Conservation (phyloP, 2,329 filamentous ascomycete species). For the Alternaria burnsii region DNA sequence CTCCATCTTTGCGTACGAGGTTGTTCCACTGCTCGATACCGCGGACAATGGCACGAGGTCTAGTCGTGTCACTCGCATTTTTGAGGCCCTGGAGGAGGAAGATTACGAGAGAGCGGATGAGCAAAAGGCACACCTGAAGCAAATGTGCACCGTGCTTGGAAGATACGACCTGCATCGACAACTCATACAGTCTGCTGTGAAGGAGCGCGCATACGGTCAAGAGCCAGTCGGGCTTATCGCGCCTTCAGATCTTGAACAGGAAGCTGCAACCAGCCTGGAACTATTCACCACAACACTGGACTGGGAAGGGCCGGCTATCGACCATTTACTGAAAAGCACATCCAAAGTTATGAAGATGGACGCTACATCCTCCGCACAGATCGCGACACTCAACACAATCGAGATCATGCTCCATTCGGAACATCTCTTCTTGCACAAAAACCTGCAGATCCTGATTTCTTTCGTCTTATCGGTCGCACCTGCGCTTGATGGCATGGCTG, state of each 20-base stretch:
- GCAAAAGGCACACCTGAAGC: neutral
- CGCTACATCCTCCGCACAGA: neutral
- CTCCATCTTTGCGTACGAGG: neutral
- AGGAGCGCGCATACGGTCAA: neutral
- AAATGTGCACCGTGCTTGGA: neutral
- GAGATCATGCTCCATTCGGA: neutral
- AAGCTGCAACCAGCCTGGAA: neutral
- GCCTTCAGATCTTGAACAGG: neutral
- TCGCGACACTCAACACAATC: neutral
- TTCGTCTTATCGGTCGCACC: neutral
- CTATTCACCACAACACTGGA: neutral
- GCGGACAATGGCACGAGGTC: neutral
- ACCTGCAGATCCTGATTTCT: neutral
- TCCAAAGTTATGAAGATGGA: neutral
- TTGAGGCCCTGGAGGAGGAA: neutral
- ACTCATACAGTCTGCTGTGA: neutral
- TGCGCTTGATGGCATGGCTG: constrained; percentile 1
- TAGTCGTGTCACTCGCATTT: neutral
- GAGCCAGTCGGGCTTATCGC: neutral
- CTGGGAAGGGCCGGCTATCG: neutral
- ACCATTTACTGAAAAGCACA: neutral
- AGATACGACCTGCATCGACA: neutral
- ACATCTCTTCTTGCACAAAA: neutral
- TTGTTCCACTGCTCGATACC: neutral
- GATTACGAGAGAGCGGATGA: neutral